phyloP scores from a whole-genome alignment of 768 basidiomycete species.

The Mycena rebaudengoi region DNA sequence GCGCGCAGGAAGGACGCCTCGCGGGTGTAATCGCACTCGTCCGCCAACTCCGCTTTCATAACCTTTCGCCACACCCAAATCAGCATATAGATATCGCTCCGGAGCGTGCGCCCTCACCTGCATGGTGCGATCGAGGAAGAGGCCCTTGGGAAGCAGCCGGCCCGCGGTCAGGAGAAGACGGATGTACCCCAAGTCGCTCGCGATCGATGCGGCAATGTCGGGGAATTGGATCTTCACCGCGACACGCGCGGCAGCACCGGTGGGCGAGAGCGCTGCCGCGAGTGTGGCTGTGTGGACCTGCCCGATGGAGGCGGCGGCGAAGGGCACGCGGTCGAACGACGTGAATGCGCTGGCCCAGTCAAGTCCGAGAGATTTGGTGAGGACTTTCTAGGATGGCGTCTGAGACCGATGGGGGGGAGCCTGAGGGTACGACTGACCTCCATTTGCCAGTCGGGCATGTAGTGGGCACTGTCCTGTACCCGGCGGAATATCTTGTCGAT shows the following conservation, averaged over 20 bases:
- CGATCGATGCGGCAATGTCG: constrained; percentile 85
- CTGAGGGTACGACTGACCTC: constrained; percentile 60
- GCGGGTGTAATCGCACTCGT: constrained; percentile 90
- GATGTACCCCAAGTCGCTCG: constrained; percentile 88
- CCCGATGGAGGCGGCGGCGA: constrained; percentile 96
- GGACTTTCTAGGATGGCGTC: constrained; percentile 61
- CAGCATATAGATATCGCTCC: neutral
- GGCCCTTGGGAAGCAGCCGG: constrained; percentile 81
- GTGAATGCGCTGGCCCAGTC: constrained; percentile 78
- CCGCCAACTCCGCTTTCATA: constrained; percentile 87
- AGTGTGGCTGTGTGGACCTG: constrained; percentile 89
- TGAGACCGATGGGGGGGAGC: constrained; percentile 2
- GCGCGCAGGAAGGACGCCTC: constrained; percentile 77
- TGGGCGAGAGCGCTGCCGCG: constrained; percentile 58
- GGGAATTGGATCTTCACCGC: constrained; percentile 97
- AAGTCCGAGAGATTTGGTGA: constrained; percentile 75
- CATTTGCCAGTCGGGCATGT: constrained; percentile 99
- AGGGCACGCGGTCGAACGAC: constrained; percentile 85
- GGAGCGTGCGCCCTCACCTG: constrained; percentile 51
- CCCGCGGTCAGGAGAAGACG: constrained; percentile 84
- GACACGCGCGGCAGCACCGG: constrained; percentile 62
- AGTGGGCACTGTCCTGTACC: constrained; percentile 95
- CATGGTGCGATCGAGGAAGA: constrained; percentile 91
- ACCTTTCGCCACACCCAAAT: constrained; percentile 54
- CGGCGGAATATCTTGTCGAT: constrained; percentile 88